Conservation (phyloP, 495 filamentous ascomycete species). For the Hyaloscypha hepaticicola region DNA sequence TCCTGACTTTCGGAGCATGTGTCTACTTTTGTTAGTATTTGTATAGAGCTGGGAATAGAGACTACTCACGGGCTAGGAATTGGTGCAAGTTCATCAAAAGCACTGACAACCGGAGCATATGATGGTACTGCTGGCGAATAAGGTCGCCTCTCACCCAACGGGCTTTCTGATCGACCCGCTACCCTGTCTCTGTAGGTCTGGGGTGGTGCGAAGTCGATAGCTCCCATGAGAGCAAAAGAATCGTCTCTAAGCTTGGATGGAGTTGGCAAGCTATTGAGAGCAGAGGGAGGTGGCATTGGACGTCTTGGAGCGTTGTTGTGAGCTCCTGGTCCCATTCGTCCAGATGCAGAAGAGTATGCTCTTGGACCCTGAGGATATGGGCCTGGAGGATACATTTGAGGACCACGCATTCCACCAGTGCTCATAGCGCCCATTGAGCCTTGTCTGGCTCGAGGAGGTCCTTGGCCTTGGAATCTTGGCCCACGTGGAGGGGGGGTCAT, state of each 20-base stretch:
- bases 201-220: conserved; percentile 88
- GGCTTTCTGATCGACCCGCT: conserved; percentile 77
- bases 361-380: conserved; percentile 47
- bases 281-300: conserved; percentile 68
- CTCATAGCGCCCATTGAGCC: conserved; percentile 33
- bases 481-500: conserved; percentile 94
- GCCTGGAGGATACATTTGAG: conserved; percentile 34
- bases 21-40: conserved; percentile 50
- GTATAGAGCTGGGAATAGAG: not conserved
- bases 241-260: conserved; percentile 87
- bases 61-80: conserved; percentile 89
- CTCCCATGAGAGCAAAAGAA: conserved; percentile 60
- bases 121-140: conserved; percentile 69
- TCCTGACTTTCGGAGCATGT: conserved; percentile 82
- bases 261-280: conserved; percentile 75
- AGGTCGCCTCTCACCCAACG: conserved; percentile 69
- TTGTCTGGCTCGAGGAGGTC: conserved; percentile 42
- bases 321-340: conserved; percentile 44
- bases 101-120: conserved; percentile 73
- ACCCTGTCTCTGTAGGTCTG: conserved; percentile 63
- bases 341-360: conserved; percentile 68
- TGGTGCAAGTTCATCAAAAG: conserved; percentile 80
- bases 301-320: conserved; percentile 45
- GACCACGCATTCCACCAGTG: conserved; percentile 31
- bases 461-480: conserved; percentile 68